Evolutionary conservation across 176 grass and related monocot genomes (phyloP).

Genomic region (Aegilops sharonensis): DNA sequence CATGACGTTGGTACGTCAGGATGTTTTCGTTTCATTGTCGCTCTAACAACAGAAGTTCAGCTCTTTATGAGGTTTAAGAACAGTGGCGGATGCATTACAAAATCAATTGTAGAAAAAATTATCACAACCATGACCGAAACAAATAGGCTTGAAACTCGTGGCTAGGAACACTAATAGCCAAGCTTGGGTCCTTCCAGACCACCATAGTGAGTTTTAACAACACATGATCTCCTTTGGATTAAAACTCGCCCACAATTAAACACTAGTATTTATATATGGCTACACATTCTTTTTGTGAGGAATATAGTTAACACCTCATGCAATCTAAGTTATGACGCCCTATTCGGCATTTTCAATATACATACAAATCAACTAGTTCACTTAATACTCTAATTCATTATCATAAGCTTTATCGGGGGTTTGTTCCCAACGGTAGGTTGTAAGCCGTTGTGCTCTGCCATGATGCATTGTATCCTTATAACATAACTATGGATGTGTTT

Average conservation of each 20-base stretch:
- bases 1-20: conserved; percentile 16
- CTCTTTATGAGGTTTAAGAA: neutral
- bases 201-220: neutral
- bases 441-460: too few relatives aligned
- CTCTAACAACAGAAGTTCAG: neutral
- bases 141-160: neutral
- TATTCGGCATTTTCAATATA: neutral
- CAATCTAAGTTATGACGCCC: neutral
- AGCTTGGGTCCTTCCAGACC: neutral
- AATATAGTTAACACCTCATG: neutral
- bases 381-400: neutral
- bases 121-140: neutral
- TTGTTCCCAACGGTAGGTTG: too few relatives aligned
- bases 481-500: neutral
- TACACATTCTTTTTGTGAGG: neutral
- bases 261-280: neutral
- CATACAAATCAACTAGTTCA: neutral
- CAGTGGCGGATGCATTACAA: neutral
- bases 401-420: too few relatives aligned
- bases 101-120: neutral
- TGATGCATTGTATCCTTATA: neutral
- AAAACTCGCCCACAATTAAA: neutral
- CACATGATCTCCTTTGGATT: neutral
- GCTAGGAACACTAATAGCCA: neutral
- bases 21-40: neutral